phyloP scores from a whole-genome alignment of 1,284 basidiomycete genomes.

The Chalciporus sp. region DNA sequence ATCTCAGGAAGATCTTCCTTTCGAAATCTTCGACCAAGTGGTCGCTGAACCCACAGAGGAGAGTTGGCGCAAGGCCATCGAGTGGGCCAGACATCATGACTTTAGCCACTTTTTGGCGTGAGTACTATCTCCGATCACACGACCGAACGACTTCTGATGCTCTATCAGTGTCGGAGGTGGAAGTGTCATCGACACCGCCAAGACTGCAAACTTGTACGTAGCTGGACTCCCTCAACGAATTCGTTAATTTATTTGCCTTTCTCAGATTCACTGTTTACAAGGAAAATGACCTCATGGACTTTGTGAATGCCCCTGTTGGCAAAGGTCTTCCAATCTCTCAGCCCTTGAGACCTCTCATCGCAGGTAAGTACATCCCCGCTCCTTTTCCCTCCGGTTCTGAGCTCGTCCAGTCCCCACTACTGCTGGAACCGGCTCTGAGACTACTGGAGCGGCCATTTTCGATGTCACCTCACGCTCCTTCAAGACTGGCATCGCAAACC shows the following conservation, averaged over 20 bases:
- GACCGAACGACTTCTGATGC: constrained; percentile 1
- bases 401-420: constrained; percentile 79
- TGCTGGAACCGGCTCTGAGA: constrained; percentile 97
- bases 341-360: constrained; percentile 83
- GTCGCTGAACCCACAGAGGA: constrained; percentile 93
- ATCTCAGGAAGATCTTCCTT: constrained; percentile 70
- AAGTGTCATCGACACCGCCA: constrained; percentile 94
- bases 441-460: constrained; percentile 96
- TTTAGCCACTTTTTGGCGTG: constrained; percentile 95
- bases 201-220: constrained; percentile 85
- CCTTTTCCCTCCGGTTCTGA: constrained; percentile 2
- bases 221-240: background rate
- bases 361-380: constrained; percentile 45
- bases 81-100: constrained; percentile 83
- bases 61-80: constrained; percentile 85
- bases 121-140: constrained; percentile 11
- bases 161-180: constrained; percentile 83
- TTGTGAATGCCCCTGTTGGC: constrained; percentile 95
- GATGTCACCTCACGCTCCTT: constrained; percentile 89
- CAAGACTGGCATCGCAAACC: constrained; percentile 95
- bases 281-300: constrained; percentile 91
- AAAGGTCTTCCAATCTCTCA: constrained; percentile 86
- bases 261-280: constrained; percentile 83
- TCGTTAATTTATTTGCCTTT: constrained; percentile 6
- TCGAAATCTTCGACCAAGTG: constrained; percentile 84